phyloP scores from a whole-genome alignment of 169 alveolate species.

The Cryptosporidium sp. region DNA sequence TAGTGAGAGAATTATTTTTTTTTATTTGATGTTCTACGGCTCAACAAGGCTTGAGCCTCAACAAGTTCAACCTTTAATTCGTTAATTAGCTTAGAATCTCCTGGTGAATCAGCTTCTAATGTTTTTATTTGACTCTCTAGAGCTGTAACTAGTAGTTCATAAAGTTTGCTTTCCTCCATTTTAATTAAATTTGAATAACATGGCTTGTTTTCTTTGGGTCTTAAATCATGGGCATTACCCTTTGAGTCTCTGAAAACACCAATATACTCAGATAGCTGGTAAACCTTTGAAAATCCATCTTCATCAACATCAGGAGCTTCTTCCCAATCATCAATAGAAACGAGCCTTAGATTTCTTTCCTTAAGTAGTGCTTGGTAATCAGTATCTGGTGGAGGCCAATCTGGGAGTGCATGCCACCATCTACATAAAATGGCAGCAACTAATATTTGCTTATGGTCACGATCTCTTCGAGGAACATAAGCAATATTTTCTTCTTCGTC shows the following conservation, averaged over 20 bases:
- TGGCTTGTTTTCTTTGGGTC: slow-evolving; percentile 92
- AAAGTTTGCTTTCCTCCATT: slow-evolving; percentile 79
- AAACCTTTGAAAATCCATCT: slow-evolving; percentile 88
- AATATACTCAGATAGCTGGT: slow-evolving; percentile 88
- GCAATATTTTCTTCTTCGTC: slow-evolving; percentile 55
- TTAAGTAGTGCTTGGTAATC: slow-evolving; percentile 83
- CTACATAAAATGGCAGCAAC: slow-evolving; percentile 79
- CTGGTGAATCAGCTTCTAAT: slow-evolving; percentile 76
- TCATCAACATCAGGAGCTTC: slow-evolving; percentile 89
- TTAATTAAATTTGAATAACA: slow-evolving; percentile 85
- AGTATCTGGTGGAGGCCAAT: slow-evolving; percentile 93
- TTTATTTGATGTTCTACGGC: slow-evolving; percentile 32
- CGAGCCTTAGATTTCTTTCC: slow-evolving; percentile 85
- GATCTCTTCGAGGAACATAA: slow-evolving; percentile 69
- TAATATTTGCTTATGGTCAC: slow-evolving; percentile 68
- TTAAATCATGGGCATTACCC: slow-evolving; percentile 91
- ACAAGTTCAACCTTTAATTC: slow-evolving; percentile 58
- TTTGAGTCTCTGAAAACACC: slow-evolving; percentile 90
- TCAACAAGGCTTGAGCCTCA: slow-evolving; percentile 47
- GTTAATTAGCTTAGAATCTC: slow-evolving; percentile 68
- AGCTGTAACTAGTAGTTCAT: slow-evolving; percentile 83
- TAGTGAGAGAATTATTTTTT: slow-evolving; percentile 2
- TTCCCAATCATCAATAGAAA: slow-evolving; percentile 88
- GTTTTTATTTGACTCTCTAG: slow-evolving; percentile 82
- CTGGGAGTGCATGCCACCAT: slow-evolving; percentile 94